Percentiles rank a stretch among this genome's conserved stretches.
Conservation (phyloP, 805 yeast genomes). For the Isabelozyma pseudorhagii region DNA sequence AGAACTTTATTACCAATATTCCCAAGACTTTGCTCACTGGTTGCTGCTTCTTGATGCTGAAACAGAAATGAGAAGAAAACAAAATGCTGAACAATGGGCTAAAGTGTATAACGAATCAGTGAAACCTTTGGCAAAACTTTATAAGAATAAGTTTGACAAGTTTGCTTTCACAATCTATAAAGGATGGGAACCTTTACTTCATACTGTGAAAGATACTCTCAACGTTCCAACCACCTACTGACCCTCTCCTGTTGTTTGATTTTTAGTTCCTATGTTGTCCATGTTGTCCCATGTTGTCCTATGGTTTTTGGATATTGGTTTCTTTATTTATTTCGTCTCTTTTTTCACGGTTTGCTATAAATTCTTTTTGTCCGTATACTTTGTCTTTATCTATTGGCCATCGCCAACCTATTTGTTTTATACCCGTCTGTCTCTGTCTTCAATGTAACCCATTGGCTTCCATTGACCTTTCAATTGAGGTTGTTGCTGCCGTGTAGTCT, state of each 20-base stretch:
- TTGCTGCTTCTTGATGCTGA: neutral
- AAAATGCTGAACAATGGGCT: no score
- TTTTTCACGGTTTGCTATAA: neutral
- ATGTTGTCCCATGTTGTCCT: neutral
- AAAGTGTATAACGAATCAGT: neutral
- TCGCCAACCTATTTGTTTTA: neutral
- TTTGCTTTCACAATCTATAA: neutral
- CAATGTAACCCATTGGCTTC: neutral
- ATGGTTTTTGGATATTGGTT: neutral
- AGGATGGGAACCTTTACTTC: neutral
- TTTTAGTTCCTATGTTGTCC: neutral
- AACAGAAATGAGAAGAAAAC: neutral
- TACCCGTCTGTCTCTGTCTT: neutral
- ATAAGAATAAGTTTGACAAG: neutral
- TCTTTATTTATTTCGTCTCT: neutral
- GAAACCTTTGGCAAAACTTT: neutral
- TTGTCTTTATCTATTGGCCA: neutral
- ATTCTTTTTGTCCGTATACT: neutral
- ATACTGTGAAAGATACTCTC: neutral
- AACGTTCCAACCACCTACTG: no score
- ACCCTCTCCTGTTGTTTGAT: no score
- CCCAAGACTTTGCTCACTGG: neutral
- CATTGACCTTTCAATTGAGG: neutral
- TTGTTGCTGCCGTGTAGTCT: no score
- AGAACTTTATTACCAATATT: no score